Base-by-base conservation (phyloP, 1,284 basidiomycete genomes). In the Boletus semigastroideus region DNA sequence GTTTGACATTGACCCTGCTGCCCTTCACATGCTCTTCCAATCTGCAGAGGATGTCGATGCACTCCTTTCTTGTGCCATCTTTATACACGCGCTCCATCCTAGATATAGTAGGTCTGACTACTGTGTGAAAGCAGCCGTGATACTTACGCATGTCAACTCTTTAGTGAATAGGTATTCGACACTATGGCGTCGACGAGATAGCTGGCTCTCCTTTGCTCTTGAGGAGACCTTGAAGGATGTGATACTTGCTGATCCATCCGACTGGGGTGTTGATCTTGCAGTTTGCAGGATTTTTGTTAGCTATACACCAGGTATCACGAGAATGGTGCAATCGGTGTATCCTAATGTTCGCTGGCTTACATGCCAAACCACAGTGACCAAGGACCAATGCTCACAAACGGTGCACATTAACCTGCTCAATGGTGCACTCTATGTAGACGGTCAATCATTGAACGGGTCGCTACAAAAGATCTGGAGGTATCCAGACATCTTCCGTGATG, bases 391-490 rank as follows among this genome's bases (percentile, higher is more conserved):
- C 13, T 14, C 8, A n/a, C 5, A 50, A 37, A 37, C 14, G 2
- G 14, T 58, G 8, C 46, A 58, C 1, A 6, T 56, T 5, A 40
- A 50, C 20, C 20, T 56, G 2, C 39, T 58, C 8, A 5, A 40
- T 28, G 56, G 56, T 2, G 7, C 0, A 11, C 17, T 56, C 36
- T 34, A 19, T 16, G 14, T 55, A 10, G 62, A 74, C 37, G 76
- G 75, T 2, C 64, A 67, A 40, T 64, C 10, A n/a, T 31, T 43
- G 5, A 10, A 9, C 5, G 65, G 67, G 14, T 62, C 79, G 17
- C 74, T 76, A 0, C 40, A 27, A 2, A 42, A 54, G 0, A 72
- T 78, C 17, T 33, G 61, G 1, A 9, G 25, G 0, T 67, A 73
- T 59, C 27, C 62, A 1, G 61, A 64, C 1, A 54, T 78, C 14